Base-by-base conservation (phyloP, 768 basidiomycete species). In the Heimioporus sp. region DNA sequence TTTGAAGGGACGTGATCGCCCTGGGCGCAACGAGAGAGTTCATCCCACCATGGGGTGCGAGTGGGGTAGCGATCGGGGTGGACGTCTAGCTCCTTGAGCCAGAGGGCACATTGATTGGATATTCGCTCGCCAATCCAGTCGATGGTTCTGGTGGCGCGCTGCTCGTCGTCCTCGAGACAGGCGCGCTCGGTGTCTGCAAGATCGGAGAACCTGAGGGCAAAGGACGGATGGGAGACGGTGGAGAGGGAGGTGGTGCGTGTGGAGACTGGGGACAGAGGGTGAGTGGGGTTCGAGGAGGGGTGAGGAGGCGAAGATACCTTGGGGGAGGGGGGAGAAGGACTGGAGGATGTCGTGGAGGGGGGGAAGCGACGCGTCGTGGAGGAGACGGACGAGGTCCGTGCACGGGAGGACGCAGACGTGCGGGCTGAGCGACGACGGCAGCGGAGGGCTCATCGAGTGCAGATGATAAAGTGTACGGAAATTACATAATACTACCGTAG, bases 31-130 rank as follows among this genome's bases (percentile, higher is more conserved):
- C 82, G 77, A 59, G 78, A 76, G 36, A 93, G 76, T 64, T 93
- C 91, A 56, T 90, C 86, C 91, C 91, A 93, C 91, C 91, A 93
- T 1, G 90, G 90, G 10, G 87, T 82, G 45, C 80, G 73, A 40
- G 72, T 49, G 1, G 60, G 43, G 38, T 78, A 71, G 35, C 66
- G 71, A 41, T 77, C 74, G 11, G 71, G 72, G 4, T 69, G 52
- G 30, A 68, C 73, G 52, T 87, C 82, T 40, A 84, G 63, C 60
- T 87, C 82, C 38, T 83, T 81, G 30, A 89, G 77, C 91, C 91
- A 93, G 63, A 76, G 80, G 9, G 77, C 68, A 52, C 83, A 84
- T 51, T 82, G 77, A 54, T 75, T 77, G 38, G 74, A 70, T 48
- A 92, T 83, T 43, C 91, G 82, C 11, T 81, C 80, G 35, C 86